These are phyloP conservation scores for Eucalyptus erythrocorys DNA, from an alignment of 345 rosid species.

Conservation along the genomic window DNA sequence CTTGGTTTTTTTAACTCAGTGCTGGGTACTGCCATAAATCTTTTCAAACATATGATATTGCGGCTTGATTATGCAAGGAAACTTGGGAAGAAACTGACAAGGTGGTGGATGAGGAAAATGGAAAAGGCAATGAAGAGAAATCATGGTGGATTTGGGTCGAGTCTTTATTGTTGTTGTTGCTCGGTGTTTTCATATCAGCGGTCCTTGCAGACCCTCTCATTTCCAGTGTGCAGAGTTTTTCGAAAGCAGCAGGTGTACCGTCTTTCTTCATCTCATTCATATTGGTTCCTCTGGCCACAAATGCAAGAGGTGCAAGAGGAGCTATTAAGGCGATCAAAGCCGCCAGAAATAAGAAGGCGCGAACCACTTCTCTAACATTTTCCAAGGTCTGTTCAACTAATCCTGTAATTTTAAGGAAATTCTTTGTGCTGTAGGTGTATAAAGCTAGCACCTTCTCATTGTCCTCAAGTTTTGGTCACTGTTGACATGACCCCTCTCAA, in stretches of 20 bases:
- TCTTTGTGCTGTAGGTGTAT: not conserved
- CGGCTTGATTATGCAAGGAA: not conserved
- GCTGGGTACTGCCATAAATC: not conserved
- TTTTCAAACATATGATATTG: not conserved
- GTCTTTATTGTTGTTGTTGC: not conserved
- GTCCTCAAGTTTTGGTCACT: not conserved
- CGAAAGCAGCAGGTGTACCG: constrained; percentile 8
- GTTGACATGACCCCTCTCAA: not conserved
- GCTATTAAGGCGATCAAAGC: constrained; percentile 4
- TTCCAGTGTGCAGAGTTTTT: constrained; percentile 12
- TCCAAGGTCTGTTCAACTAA: constrained; percentile 11
- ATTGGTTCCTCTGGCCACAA: constrained; percentile 20
- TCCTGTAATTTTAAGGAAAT: not conserved
- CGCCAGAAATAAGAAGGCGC: constrained; percentile 11
- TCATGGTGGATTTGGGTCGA: not conserved
- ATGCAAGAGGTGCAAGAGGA: constrained; percentile 18
- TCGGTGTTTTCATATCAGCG: constrained; percentile 8
- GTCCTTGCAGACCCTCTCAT: constrained; percentile 15
- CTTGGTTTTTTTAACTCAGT: not conserved
- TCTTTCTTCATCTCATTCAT: constrained; percentile 28
- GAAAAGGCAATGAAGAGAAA: not conserved
- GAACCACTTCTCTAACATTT: constrained; percentile 18
- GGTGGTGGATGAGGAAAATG: constrained; percentile 1
- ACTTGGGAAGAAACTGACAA: constrained; percentile 13
- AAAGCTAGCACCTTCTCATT: not conserved